A percentile compares a stretch with the other conserved stretches of the same genome.
Conservation (phyloP, 805 yeast genomes). For the Spathaspora sp. region DNA sequence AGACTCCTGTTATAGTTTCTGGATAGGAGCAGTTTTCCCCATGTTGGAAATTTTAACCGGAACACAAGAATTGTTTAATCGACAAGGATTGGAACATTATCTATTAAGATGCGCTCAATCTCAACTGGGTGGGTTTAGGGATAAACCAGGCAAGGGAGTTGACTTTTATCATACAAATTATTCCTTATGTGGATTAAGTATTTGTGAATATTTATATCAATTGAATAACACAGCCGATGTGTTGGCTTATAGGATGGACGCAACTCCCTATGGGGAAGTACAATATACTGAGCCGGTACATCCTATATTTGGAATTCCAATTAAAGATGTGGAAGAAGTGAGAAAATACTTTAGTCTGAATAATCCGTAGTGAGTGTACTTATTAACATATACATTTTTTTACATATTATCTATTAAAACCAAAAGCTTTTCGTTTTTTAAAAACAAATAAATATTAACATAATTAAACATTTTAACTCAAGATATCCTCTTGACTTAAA, state of each 20-base stretch:
- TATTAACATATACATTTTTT: neutral
- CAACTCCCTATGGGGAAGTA: conserved; percentile 9
- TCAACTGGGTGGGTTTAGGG: conserved; percentile 70
- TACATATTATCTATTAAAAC: neutral
- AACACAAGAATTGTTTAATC: conserved; percentile 36
- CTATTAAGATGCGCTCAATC: conserved; percentile 74
- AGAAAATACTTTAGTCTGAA: neutral
- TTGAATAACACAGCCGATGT: conserved; percentile 6
- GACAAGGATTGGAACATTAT: conserved; percentile 60
- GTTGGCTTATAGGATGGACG: conserved; percentile 17
- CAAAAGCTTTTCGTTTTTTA: neutral
- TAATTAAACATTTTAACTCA: too few relatives aligned
- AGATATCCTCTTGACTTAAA: conserved; percentile 5
- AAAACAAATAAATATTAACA: neutral
- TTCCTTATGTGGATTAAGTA: conserved; percentile 69
- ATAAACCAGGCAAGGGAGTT: conserved; percentile 77
- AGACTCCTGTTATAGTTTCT: conserved; percentile 93
- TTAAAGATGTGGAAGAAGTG: conserved; percentile 1
- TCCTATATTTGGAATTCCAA: conserved; percentile 28
- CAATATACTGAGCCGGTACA: conserved; percentile 16
- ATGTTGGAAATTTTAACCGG: conserved; percentile 51
- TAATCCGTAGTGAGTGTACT: too few relatives aligned
- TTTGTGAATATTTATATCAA: conserved; percentile 44
- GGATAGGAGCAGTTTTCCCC: conserved; percentile 83
- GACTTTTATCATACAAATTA: conserved; percentile 94